Base-by-base conservation (phyloP, 768 basidiomycete genomes). In the Hysterangium stoloniferum region DNA sequence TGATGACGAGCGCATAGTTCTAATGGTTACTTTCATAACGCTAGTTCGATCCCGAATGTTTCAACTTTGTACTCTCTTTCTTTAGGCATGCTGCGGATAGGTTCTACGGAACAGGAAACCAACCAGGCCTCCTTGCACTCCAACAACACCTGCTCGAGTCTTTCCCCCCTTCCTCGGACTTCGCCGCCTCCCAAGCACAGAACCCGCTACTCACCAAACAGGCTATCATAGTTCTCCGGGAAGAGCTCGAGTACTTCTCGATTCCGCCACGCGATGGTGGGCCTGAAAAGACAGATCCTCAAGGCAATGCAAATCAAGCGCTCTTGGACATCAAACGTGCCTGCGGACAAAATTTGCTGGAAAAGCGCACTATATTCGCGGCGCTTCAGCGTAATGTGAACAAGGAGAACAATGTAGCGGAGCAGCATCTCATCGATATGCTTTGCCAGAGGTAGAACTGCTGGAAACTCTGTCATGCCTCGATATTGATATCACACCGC, bases 341-440 rank as follows among this genome's bases (percentile, higher is more conserved):
- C 58, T 94, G 90, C 57, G 96, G 96, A 19, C 77, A 82, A 56
- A 86, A 84, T 60, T 75, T 99, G 55, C 84, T 95, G 65, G 85
- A 86, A 52, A 87, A 90, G 67, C 77, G 78, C 62, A 89, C 84
- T 66, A 96, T 99, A 61, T 99, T 99, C 66, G 95, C 95, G 2
- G 96, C 96, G 34, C 73, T 99, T 50, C 95, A 99, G 73, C 77
- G 96, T 60, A 99, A 99, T 67, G 95, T 98, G 56, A 95, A 95
- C 70, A 95, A 95, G 73, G 95, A 97, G 71, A 97, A 97, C 64
- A 98, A 99, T 65, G 76, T 96, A 48, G 96, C 96, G 15, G 96
- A 99, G 68, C 95, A 98, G 69, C 96, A 99, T 71, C 72, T 99
- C 59, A 99, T 99, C 68, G 96, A 98, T 69, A 99, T 99, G 96